These are phyloP conservation scores for Colletotrichum costaricense DNA, from an alignment of 2,329 filamentous ascomycete genomes.

Conservation along the genomic window DNA sequence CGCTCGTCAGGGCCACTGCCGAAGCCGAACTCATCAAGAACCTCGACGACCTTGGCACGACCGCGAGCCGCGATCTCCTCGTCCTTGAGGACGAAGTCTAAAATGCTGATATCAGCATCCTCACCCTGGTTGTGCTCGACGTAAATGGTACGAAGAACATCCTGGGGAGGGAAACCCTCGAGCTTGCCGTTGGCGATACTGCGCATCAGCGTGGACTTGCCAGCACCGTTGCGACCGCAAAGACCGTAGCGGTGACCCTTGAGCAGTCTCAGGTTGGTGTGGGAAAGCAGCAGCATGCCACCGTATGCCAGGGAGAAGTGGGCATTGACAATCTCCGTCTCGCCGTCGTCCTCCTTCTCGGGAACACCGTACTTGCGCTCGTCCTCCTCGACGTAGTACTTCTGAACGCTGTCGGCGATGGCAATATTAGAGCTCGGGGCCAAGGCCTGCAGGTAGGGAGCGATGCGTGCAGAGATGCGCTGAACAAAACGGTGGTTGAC, in stretches of 20 bases:
- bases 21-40: slow-evolving; percentile 93
- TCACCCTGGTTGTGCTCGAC: slow-evolving; percentile 99
- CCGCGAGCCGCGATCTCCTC: slow-evolving; percentile 85
- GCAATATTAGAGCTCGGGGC: slow-evolving; percentile 68
- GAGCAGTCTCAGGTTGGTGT: slow-evolving; percentile 92
- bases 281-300: slow-evolving; percentile 95
- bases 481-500: slow-evolving; percentile 83
- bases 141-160: slow-evolving; percentile 94
- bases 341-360: slow-evolving; percentile 88
- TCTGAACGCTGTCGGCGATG: slow-evolving; percentile 79
- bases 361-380: slow-evolving; percentile 87
- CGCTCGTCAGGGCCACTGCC: slow-evolving; percentile 88
- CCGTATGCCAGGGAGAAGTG: slow-evolving; percentile 98
- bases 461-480: slow-evolving; percentile 76
- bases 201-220: slow-evolving; percentile 99
- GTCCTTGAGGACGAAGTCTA: slow-evolving; percentile 92
- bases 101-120: slow-evolving; percentile 94
- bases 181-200: slow-evolving; percentile 96
- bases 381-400: slow-evolving; percentile 85
- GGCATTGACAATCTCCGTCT: slow-evolving; percentile 96
- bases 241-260: slow-evolving; percentile 98
- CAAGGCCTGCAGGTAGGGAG: slow-evolving; percentile 80
- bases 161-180: slow-evolving; percentile 94
- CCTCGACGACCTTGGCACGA: slow-evolving; percentile 81
- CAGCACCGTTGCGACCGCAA: slow-evolving; percentile 95